Evolutionary conservation across 305 asterid genomes (phyloP).

Genomic region (Solanum hybrid): DNA sequence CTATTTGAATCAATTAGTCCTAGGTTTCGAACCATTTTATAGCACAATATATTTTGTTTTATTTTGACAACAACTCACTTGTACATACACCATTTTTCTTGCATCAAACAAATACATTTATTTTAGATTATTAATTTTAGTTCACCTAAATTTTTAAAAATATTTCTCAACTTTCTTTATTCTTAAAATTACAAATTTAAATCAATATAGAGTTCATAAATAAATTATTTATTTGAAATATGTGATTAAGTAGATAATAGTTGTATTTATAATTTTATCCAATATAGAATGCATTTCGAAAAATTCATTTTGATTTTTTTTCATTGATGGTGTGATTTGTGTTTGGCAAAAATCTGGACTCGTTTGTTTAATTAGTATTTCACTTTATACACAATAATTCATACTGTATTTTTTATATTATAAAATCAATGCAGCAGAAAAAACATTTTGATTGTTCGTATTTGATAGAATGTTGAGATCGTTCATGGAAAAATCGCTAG

Average conservation of each 20-base stretch:
- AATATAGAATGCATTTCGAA: not conserved
- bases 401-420: too few relatives aligned
- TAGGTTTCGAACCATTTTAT: not conserved
- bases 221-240: not conserved
- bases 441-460: not conserved
- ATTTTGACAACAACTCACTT: not conserved
- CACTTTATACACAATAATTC: not conserved
- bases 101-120: not conserved
- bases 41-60: not conserved
- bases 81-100: not conserved
- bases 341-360: too few relatives aligned
- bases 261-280: not conserved
- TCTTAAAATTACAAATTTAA: not conserved
- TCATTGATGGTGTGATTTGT: not conserved
- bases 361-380: too few relatives aligned
- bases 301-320: not conserved
- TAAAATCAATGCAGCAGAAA: not conserved
- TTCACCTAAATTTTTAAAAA: not conserved
- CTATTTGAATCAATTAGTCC: not conserved
- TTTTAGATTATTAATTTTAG: not conserved
- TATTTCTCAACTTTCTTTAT: not conserved
- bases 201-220: not conserved
- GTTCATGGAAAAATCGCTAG: not conserved
- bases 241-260: too few relatives aligned
- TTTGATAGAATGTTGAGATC: not conserved